Evolutionary conservation across 352 stramenopile genomes (phyloP).

Genomic region (Globisporangium parvum): DNA sequence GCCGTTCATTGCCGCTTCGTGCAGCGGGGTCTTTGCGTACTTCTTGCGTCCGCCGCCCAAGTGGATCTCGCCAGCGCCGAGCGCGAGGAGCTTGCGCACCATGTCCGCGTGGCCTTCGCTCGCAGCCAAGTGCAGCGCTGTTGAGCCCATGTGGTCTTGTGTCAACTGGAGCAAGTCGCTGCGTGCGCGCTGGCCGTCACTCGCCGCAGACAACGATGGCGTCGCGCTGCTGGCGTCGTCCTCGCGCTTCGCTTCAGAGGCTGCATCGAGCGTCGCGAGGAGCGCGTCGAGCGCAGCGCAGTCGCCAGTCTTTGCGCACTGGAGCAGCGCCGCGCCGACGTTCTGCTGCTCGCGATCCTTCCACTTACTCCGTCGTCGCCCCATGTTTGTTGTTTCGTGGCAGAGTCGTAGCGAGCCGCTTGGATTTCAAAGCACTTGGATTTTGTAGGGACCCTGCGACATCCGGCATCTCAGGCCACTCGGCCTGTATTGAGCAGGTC

Average conservation of each 20-base stretch:
- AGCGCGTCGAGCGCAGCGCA: conserved; percentile 26
- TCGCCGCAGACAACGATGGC: background rate
- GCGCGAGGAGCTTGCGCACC: conserved; percentile 33
- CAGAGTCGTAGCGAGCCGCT: too few species aligned
- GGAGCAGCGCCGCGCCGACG: conserved; percentile 37
- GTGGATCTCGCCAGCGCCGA: conserved; percentile 56
- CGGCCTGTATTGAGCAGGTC: too few species aligned
- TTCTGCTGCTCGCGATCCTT: conserved; percentile 38
- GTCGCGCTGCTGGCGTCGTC: background rate
- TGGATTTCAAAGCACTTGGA: too few species aligned
- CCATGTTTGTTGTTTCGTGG: too few species aligned
- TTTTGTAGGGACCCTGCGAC: too few species aligned
- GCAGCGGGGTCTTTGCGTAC: conserved; percentile 64
- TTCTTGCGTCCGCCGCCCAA: conserved; percentile 50
- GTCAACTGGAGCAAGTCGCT: conserved; percentile 50
- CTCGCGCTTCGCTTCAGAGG: background rate
- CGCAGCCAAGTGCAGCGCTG: conserved; percentile 55
- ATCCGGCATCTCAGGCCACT: too few species aligned
- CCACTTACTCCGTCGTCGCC: conserved; percentile 62
- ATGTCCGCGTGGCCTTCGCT: conserved; percentile 46
- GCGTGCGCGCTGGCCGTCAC: conserved; percentile 13
- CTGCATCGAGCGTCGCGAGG: conserved; percentile 14
- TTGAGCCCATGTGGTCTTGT: conserved; percentile 62
- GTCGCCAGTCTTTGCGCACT: conserved; percentile 36
- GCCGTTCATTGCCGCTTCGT: conserved; percentile 65